Base-by-base conservation (phyloP, 164 flowering plant genomes). In the Cinnamomum chago region DNA sequence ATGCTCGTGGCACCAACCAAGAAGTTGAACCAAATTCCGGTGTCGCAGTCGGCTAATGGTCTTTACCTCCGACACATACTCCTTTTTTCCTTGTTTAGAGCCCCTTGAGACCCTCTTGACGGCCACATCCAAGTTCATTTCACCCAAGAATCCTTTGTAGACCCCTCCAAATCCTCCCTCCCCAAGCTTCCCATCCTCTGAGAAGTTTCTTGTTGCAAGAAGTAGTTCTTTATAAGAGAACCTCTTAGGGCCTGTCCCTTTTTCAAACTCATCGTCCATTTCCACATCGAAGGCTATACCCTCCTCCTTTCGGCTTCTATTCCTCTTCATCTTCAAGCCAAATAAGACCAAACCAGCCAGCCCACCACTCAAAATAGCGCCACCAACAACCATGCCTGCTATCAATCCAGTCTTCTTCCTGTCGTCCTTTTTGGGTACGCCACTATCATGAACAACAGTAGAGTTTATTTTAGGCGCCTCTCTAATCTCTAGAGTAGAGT, bases 1-100 rank as follows among this genome's bases (percentile, higher is more conserved):
- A 40, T 68, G 23, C 23, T 82, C 86, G 33, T 87, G 90, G 74
- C 88, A 80, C 90, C 88, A 87, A 17, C 88, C 89, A n/a, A 83
- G 73, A 58, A 83, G 82, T 33, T 78, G 82, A 11, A 86, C 87
- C 67, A 62, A 23, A n/a, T 71, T 71, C 40, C 73, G 30, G 24
- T 71, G 73, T 5, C 65, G 64, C 47, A 71, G 22, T 24, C 73
- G 47, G 35, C 73, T 71, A 20, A 71, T 71, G 35, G 20, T 58
- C 40, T 14, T 55, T 30, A 55, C 73, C 65, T 71, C 73, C 3
- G 73, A n/a, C 7, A 58, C 18, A 55, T 51, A 71, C 64, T 71
- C 64, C 23, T 71, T 71, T 14, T 10, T 55, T 33, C 65, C 73
- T 55, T 71, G 73, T 52, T 58, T 58, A 15, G 73, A 71, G 7